Percentiles rank a stretch among this genome's conserved stretches.
These are phyloP conservation scores for Lophium mytilinum DNA, from an alignment of 495 filamentous ascomycete species.

Conservation along the genomic window DNA sequence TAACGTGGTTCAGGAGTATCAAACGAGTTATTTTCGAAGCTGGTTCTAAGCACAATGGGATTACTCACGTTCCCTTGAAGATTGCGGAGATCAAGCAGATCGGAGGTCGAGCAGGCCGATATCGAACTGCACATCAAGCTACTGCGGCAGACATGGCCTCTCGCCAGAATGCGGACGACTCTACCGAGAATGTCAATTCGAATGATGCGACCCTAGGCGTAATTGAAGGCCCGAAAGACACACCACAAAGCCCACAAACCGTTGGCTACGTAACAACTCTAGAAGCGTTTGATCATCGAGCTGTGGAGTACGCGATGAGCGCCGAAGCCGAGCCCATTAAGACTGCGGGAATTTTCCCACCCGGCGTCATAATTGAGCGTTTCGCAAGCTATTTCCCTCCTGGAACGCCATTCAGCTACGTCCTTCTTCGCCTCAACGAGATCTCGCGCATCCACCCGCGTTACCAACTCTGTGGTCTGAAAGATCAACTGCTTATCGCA, in stretches of 20 bases:
- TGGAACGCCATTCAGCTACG: conserved; percentile 64
- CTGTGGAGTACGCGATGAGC: conserved; percentile 54
- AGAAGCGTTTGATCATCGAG: conserved; percentile 57
- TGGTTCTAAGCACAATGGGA: conserved; percentile 56
- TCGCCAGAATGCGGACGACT: too few relatives aligned
- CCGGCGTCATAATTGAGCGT: conserved; percentile 52
- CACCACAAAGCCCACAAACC: conserved; percentile 23
- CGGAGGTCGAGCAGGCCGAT: conserved; percentile 86
- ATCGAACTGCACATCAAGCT: conserved; percentile 57
- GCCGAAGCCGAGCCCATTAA: conserved; percentile 55
- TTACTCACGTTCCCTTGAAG: conserved; percentile 42
- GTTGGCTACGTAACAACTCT: conserved; percentile 77
- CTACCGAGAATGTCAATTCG: too few relatives aligned
- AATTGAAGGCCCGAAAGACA: neutral
- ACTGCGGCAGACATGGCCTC: conserved; percentile 18
- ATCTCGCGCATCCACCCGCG: conserved; percentile 48
- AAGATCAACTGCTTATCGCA: conserved; percentile 53
- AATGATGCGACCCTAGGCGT: too few relatives aligned
- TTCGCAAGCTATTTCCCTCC: conserved; percentile 74
- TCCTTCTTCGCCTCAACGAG: conserved; percentile 63
- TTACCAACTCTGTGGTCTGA: conserved; percentile 65
- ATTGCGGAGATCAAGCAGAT: conserved; percentile 91
- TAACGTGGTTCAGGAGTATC: conserved; percentile 50
- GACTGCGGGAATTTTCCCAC: conserved; percentile 69
- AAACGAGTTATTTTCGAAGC: conserved; percentile 86